Base-by-base conservation (phyloP, 768 basidiomycete species). In the Serendipita vermifera region DNA sequence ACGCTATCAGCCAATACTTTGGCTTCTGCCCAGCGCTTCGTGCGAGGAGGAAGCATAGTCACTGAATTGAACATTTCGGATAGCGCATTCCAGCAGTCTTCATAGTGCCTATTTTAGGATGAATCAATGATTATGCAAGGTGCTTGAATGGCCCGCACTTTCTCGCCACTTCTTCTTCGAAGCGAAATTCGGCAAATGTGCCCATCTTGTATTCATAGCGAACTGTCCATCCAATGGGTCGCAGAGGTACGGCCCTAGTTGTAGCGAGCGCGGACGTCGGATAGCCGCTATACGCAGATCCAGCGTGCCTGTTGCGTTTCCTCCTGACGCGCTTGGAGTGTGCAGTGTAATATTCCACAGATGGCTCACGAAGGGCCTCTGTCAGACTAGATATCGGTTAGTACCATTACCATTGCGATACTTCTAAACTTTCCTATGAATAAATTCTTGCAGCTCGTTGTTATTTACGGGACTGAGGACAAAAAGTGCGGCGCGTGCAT, bases 171-270 rank as follows among this genome's bases (percentile, higher is more conserved):
- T 97, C 92, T 58, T 87, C 80, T 67, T 98, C 94, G 11, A 87
- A 82, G 57, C 93, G 72, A 64, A 97, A 91, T 68, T 99, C 94
- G 0, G 94, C 91, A 67, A 97, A 98, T 62, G 86, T 85, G 0
- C 86, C 96, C 78, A 93, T 87, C 70, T 98, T 99, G 74, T 91
- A 98, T 66, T 97, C 93, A 64, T 97, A 97, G 29, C 96, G 75
- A 17, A 94, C 91, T 0, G 87, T 89, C 94, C 93, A 99, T 0
- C 93, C 93, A 67, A 89, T 83, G 0, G 84, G 78, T 27, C 86
- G 74, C 3, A 96, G 71, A 0, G 85, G 81, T 15, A 82, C 79
- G 72, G 71, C 3, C 22, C 46, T 15, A 76, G 70, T 60, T 81
- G 79, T 1, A 77, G 67, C 3, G 78, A 72, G 6, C 70, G 65